Percentiles rank a stretch among this genome's conserved stretches.
phyloP scores from a whole-genome alignment of 2,329 filamentous ascomycete species.

The Claviceps capensis region DNA sequence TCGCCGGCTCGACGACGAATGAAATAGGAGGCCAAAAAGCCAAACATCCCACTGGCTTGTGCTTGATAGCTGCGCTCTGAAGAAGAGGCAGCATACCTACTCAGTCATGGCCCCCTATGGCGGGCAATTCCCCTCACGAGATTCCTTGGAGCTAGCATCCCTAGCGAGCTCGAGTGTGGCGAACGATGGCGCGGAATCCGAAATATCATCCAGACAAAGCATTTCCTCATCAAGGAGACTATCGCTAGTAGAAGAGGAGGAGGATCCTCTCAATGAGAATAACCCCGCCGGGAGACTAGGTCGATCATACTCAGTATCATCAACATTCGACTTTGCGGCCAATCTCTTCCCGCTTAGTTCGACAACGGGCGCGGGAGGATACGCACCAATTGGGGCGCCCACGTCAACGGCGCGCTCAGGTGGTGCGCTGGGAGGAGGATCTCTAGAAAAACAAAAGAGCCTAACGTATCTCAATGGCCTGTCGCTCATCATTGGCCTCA shows the following conservation, averaged over 20 bases:
- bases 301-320: conserved; percentile 79
- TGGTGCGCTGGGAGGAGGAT: conserved; percentile 54
- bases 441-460: conserved; percentile 88
- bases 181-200: conserved; percentile 41
- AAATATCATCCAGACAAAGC: conserved; percentile 66
- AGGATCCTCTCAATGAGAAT: conserved; percentile 56
- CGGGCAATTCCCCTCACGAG: conserved; percentile 45
- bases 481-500: conserved; percentile 78
- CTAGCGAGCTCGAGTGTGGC: conserved; percentile 65
- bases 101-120: conserved; percentile 25
- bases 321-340: conserved; percentile 88
- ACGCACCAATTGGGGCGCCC: conserved; percentile 74
- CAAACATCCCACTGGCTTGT: background rate
- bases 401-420: conserved; percentile 35
- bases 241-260: conserved; percentile 69
- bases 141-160: conserved; percentile 92
- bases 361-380: conserved; percentile 55
- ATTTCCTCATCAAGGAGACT: conserved; percentile 84
- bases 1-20: background rate
- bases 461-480: conserved; percentile 89
- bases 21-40: background rate
- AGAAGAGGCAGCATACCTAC: conserved; percentile 5
- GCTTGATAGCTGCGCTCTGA: background rate
- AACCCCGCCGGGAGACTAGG: conserved; percentile 34
- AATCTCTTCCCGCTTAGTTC: conserved; percentile 88